Evolutionary conservation across 179 eudicot species (phyloP).

Genomic region (Amaranthus tricolor): DNA sequence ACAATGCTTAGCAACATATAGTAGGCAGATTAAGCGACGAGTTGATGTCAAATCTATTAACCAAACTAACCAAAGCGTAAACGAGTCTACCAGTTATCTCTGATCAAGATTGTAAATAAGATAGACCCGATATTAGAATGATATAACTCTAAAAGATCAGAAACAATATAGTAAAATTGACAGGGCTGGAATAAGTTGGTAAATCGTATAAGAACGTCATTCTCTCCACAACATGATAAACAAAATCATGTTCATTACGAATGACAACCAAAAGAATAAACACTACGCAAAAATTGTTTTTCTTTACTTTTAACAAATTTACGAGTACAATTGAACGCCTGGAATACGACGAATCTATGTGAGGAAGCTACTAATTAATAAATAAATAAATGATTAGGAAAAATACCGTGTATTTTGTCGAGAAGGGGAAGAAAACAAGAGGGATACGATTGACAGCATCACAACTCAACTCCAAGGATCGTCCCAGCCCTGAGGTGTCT

Average conservation of each 20-base stretch:
- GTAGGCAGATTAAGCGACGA: too few species aligned
- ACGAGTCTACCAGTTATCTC: too few species aligned
- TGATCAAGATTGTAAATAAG: too few species aligned
- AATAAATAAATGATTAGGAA: neutral
- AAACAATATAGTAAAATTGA: too few species aligned
- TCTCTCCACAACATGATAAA: constrained; percentile 9
- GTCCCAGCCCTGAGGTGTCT: constrained; percentile 92
- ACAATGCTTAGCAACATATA: too few species aligned
- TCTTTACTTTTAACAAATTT: neutral
- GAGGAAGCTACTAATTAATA: neutral
- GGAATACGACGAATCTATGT: neutral
- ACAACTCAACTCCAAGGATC: constrained; percentile 79
- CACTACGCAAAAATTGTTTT: neutral
- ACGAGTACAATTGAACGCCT: neutral
- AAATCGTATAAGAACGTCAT: too few species aligned
- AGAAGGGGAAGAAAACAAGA: neutral
- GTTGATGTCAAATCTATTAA: too few species aligned
- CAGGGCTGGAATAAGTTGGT: too few species aligned
- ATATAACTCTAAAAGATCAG: too few species aligned
- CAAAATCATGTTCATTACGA: neutral
- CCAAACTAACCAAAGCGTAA: too few species aligned
- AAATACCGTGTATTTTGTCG: neutral
- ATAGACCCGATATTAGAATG: too few species aligned
- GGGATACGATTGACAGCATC: neutral
- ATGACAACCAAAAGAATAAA: neutral